Conservation (phyloP, 306 rosid genomes). For the Mimosa bimucronata region DNA sequence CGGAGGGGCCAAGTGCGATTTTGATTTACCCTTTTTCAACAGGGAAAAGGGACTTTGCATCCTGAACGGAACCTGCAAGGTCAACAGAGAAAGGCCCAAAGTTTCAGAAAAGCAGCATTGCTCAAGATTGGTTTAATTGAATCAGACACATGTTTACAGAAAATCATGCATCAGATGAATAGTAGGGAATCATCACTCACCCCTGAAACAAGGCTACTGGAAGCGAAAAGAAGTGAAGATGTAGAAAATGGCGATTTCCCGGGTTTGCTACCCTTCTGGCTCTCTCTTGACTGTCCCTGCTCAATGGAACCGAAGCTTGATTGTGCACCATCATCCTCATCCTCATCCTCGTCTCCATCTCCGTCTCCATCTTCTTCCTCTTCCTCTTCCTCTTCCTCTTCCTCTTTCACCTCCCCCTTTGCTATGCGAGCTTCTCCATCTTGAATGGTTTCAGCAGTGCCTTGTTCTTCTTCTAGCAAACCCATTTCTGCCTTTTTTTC, state of each 20-base stretch:
- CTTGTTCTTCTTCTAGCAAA: constrained; percentile 46
- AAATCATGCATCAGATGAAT: constrained; percentile 30
- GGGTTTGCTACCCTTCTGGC: constrained; percentile 56
- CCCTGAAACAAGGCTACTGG: constrained; percentile 70
- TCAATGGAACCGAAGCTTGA: constrained; percentile 88
- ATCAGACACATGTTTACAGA: neutral
- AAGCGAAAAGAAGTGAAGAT: constrained; percentile 73
- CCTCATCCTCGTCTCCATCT: constrained; percentile 57
- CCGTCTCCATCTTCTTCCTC: constrained; percentile 54
- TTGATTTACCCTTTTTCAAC: constrained; percentile 59
- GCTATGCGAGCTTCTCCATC: constrained; percentile 45
- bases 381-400: constrained; percentile 51
- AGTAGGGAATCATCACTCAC: constrained; percentile 62
- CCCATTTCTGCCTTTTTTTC: constrained; percentile 62
- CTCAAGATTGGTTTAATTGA: neutral
- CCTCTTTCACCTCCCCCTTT: constrained; percentile 49
- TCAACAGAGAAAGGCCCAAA: constrained; percentile 33
- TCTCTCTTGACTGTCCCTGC: constrained; percentile 51
- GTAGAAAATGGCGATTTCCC: constrained; percentile 83
- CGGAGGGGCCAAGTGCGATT: constrained; percentile 31
- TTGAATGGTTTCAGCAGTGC: constrained; percentile 42
- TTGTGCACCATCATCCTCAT: constrained; percentile 58
- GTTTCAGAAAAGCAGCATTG: constrained; percentile 10
- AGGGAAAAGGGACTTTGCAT: constrained; percentile 59
- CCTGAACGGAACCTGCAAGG: constrained; percentile 72